phyloP scores from a whole-genome alignment of 2,329 filamentous ascomycete species.

The Endoconidiophora laricicola region DNA sequence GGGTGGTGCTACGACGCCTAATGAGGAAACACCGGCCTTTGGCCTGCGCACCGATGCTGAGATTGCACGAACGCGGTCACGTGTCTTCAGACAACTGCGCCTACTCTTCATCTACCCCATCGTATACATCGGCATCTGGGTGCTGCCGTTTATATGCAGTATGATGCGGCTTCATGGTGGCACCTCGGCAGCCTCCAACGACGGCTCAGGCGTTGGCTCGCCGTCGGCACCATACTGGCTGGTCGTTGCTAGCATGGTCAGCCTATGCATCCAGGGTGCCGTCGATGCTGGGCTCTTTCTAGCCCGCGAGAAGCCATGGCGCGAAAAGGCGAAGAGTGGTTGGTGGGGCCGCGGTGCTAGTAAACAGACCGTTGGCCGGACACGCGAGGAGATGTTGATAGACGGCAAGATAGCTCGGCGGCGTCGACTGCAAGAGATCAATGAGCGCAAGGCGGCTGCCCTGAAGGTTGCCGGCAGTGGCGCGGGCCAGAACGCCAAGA shows the following conservation, averaged over 20 bases:
- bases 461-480: background rate
- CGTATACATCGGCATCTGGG: slow-evolving; percentile 56
- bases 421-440: slow-evolving; percentile 31
- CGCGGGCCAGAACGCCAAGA: background rate
- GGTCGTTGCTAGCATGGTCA: slow-evolving; percentile 36
- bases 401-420: slow-evolving; percentile 32
- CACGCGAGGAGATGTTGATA: slow-evolving; percentile 34
- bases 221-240: slow-evolving; percentile 33
- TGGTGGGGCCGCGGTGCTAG: slow-evolving; percentile 14
- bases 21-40: slow-evolving; percentile 13
- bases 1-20: slow-evolving; percentile 12
- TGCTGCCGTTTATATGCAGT: slow-evolving; percentile 52
- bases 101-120: slow-evolving; percentile 62
- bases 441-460: slow-evolving; percentile 15
- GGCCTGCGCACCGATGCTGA: slow-evolving; percentile 13
- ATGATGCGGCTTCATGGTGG: slow-evolving; percentile 36
- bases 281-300: slow-evolving; percentile 54
- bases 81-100: slow-evolving; percentile 50
- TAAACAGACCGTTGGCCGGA: slow-evolving; percentile 24
- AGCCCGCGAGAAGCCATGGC: slow-evolving; percentile 49
- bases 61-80: slow-evolving; percentile 28
- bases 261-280: slow-evolving; percentile 46
- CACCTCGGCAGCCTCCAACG: slow-evolving; percentile 11
- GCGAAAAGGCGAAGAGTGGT: slow-evolving; percentile 13
- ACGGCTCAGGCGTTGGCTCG: slow-evolving; percentile 12